These are phyloP conservation scores for Trichoderma gamsii DNA, from an alignment of 495 filamentous ascomycete species.

Conservation along the genomic window DNA sequence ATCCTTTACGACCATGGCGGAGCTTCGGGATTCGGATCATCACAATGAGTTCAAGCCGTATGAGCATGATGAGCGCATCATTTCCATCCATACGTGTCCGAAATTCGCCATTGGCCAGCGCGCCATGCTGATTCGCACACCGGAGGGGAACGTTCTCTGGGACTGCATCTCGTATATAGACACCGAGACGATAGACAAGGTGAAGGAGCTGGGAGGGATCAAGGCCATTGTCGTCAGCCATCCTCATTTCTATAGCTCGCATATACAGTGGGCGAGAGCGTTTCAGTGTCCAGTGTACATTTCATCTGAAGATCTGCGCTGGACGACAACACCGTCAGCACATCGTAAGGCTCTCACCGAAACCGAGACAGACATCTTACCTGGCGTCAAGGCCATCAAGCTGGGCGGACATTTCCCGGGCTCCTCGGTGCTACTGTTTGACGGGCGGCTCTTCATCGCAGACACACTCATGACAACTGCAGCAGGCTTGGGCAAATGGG, in stretches of 20 bases:
- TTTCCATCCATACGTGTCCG: slow-evolving; percentile 52
- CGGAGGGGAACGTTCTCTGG: slow-evolving; percentile 64
- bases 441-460: slow-evolving; percentile 56
- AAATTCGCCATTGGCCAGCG: slow-evolving; percentile 69
- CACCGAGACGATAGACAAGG: slow-evolving; percentile 45
- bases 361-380: slow-evolving; percentile 26
- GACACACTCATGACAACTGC: slow-evolving; percentile 67
- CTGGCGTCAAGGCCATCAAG: slow-evolving; percentile 57
- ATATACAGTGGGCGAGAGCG: slow-evolving; percentile 56
- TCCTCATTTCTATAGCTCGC: slow-evolving; percentile 71
- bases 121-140: slow-evolving; percentile 56
- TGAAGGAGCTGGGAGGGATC: slow-evolving; percentile 51
- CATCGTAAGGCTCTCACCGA: slow-evolving; percentile 40
- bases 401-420: slow-evolving; percentile 72
- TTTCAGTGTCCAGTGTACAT: slow-evolving; percentile 63
- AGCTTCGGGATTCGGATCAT: slow-evolving; percentile 29
- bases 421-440: slow-evolving; percentile 56
- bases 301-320: slow-evolving; percentile 54
- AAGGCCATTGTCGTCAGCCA: slow-evolving; percentile 72
- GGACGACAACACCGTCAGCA: slow-evolving; percentile 38
- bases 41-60: slow-evolving; percentile 38
- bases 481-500: slow-evolving; percentile 40
- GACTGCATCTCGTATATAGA: slow-evolving; percentile 65
- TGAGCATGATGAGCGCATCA: slow-evolving; percentile 34
- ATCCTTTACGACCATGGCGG: slow-evolving; percentile 51